Conservation (phyloP, 768 basidiomycete genomes). For the Naganishia antarctica region DNA sequence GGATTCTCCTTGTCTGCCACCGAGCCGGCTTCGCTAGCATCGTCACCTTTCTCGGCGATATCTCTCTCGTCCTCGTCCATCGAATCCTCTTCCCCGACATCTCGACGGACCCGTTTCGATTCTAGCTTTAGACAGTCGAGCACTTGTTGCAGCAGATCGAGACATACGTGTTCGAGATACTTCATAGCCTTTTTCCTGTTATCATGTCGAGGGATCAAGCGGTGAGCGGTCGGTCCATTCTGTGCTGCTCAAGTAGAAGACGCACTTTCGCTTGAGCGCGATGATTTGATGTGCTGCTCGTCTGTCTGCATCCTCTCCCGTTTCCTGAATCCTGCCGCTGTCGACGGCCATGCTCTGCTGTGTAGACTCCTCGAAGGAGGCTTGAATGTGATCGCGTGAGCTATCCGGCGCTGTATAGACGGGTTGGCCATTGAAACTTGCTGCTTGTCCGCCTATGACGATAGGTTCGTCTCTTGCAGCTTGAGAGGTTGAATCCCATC, state of each 20-base stretch:
- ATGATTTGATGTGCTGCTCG: background rate
- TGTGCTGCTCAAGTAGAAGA: background rate
- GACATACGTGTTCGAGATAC: slow-evolving; percentile 8
- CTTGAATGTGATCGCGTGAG: too few species aligned
- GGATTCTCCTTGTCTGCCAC: background rate
- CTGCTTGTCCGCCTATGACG: too few species aligned
- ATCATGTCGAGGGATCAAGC: too few species aligned
- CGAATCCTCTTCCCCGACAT: background rate
- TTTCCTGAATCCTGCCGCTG: slow-evolving; percentile 2
- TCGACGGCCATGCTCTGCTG: background rate
- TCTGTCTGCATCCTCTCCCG: background rate
- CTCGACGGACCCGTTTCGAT: background rate
- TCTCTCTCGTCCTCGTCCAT: background rate
- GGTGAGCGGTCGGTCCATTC: background rate
- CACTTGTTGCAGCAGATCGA: slow-evolving; percentile 6
- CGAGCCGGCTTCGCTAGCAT: background rate
- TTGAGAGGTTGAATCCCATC: too few species aligned
- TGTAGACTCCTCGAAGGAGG: too few species aligned
- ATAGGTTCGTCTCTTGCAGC: too few species aligned
- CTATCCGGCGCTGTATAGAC: too few species aligned
- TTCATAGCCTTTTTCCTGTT: slow-evolving; percentile 15
- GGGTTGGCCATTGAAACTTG: too few species aligned
- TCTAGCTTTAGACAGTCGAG: background rate
- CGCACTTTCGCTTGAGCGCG: background rate
- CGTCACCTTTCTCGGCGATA: background rate